Percentiles rank a stretch among this genome's conserved stretches.
These are phyloP conservation scores for Lanmaoa rubissima DNA, from an alignment of 768 basidiomycete species.

Conservation along the genomic window DNA sequence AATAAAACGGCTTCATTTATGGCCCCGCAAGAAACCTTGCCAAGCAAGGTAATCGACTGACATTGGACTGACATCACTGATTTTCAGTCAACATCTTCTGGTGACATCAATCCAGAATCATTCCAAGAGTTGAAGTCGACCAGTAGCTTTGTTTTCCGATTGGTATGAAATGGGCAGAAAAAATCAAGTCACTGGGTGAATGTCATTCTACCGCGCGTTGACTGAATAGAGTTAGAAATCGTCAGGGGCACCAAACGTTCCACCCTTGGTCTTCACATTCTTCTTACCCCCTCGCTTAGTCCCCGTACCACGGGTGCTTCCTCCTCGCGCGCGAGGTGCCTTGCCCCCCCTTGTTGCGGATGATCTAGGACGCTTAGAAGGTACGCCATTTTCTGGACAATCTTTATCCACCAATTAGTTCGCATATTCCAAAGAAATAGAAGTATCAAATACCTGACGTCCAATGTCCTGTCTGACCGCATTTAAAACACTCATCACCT, in stretches of 20 bases:
- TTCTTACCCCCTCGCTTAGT: slow-evolving; percentile 28
- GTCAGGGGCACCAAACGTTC: slow-evolving; percentile 34
- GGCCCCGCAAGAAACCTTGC: no score
- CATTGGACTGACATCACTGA: neutral
- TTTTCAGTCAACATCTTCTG: neutral
- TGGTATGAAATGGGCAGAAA: neutral
- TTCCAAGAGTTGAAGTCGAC: neutral
- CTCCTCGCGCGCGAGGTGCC: slow-evolving; percentile 25
- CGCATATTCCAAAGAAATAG: neutral
- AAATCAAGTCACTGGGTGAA: neutral
- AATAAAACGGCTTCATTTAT: no score
- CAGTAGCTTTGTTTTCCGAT: neutral
- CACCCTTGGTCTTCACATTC: slow-evolving; percentile 32
- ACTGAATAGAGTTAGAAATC: slow-evolving; percentile 16
- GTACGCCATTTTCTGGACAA: slow-evolving; percentile 25
- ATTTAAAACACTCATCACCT: slow-evolving; percentile 46
- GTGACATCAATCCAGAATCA: neutral
- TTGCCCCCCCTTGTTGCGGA: slow-evolving; percentile 26
- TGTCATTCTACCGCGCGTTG: neutral
- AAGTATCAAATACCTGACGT: slow-evolving; percentile 43
- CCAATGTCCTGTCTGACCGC: slow-evolving; percentile 59
- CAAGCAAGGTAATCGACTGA: neutral
- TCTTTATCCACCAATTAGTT: slow-evolving; percentile 13
- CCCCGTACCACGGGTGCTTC: slow-evolving; percentile 19
- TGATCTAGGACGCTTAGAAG: slow-evolving; percentile 28